Percentiles rank a stretch among this genome's conserved stretches.
Evolutionary conservation across 116 monocot genomes (phyloP).

Genomic region (Dioscorea cayenensis): DNA sequence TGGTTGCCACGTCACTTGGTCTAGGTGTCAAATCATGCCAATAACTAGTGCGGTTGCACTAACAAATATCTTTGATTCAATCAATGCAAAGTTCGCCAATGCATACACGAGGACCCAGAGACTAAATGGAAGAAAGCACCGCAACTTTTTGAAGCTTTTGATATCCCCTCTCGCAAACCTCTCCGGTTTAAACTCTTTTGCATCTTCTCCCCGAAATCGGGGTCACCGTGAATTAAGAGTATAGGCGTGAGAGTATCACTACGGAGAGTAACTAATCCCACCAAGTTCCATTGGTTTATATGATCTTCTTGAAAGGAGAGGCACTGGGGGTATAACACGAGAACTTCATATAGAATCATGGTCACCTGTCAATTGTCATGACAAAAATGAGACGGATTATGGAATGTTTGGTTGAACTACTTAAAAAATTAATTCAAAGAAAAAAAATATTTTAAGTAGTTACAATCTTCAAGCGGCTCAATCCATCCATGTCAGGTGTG

Average conservation of each 20-base stretch:
- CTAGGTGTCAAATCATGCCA: no score
- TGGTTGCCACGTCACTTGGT: no score
- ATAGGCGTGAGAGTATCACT: conserved; percentile 8
- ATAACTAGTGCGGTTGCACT: no score
- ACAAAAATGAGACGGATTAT: not conserved
- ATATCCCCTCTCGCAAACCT: conserved; percentile 39
- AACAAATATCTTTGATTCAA: conserved; percentile 41
- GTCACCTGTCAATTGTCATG: conserved; percentile 31
- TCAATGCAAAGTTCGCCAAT: conserved; percentile 40
- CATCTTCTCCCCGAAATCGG: conserved; percentile 43
- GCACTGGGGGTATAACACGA: conserved; percentile 29
- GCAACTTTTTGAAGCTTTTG: conserved; percentile 21
- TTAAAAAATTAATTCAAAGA: not conserved
- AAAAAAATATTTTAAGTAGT: not conserved
- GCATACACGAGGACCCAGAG: conserved; percentile 45
- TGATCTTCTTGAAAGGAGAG: not conserved
- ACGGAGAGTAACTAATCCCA: conserved; percentile 8
- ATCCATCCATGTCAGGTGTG: conserved; percentile 14
- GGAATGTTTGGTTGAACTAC: not conserved
- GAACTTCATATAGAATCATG: conserved; percentile 44
- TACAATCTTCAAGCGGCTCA: conserved; percentile 20
- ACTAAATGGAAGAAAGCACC: conserved; percentile 48
- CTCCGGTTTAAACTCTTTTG: conserved; percentile 47
- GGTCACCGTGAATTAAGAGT: conserved; percentile 39
- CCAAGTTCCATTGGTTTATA: conserved; percentile 12